These are phyloP conservation scores for Rhododendron vialii DNA, from an alignment of 148 eudicot genomes.

Conservation along the genomic window DNA sequence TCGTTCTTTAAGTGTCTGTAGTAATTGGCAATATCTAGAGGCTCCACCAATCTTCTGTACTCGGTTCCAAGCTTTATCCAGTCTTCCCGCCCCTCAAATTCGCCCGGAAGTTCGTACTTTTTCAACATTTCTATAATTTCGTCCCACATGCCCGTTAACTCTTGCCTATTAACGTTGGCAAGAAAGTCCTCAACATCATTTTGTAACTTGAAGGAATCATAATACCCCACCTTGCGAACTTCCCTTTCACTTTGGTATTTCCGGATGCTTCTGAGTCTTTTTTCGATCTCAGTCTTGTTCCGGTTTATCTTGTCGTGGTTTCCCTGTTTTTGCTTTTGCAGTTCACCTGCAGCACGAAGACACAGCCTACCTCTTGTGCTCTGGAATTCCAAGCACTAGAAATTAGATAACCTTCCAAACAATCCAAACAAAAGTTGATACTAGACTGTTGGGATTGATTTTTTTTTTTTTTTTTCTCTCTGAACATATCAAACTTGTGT, in stretches of 20 bases:
- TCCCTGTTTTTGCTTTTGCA: conserved; percentile 52
- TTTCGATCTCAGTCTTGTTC: conserved; percentile 45
- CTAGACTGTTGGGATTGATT: background rate
- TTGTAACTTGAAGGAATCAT: conserved; percentile 77
- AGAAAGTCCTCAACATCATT: conserved; percentile 49
- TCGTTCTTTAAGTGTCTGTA: conserved; percentile 69
- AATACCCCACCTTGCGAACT: conserved; percentile 54
- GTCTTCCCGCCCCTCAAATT: conserved; percentile 60
- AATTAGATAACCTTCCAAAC: conserved; percentile 2
- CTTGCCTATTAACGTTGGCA: conserved; percentile 60
- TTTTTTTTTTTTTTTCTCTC: background rate
- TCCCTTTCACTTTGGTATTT: conserved; percentile 48
- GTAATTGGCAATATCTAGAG: conserved; percentile 84
- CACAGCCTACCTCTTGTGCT: conserved; percentile 72
- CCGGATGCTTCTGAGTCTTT: conserved; percentile 33
- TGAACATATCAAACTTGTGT: background rate
- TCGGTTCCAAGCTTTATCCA: conserved; percentile 88
- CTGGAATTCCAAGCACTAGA: conserved; percentile 33
- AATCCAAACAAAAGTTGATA: background rate
- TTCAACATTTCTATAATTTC: conserved; percentile 84
- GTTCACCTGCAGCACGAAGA: conserved; percentile 79
- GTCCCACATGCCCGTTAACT: conserved; percentile 90
- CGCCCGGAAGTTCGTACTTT: conserved; percentile 73
- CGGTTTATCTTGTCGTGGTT: conserved; percentile 48
- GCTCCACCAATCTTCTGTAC: conserved; percentile 72